Evolutionary conservation across 2,329 filamentous ascomycete species (phyloP).

Genomic region (Talaromyces sp.): DNA sequence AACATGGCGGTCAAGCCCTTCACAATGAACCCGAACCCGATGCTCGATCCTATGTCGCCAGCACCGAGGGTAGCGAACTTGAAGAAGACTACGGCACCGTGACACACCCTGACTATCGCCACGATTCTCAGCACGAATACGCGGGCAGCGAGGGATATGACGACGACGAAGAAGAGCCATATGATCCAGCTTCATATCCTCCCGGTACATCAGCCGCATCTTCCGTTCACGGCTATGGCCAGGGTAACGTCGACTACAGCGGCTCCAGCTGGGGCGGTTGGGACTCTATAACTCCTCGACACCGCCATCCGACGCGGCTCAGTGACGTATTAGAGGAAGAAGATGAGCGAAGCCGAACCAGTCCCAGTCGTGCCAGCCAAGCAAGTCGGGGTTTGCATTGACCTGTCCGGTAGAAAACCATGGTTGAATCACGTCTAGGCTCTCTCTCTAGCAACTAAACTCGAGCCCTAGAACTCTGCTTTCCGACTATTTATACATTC

Average conservation of each 20-base stretch:
- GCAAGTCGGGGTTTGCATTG: conserved; percentile 38
- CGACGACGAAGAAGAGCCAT: conserved; percentile 46
- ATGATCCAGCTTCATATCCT: conserved; percentile 24
- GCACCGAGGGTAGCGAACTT: conserved; percentile 56
- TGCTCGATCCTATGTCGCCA: conserved; percentile 48
- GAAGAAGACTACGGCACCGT: conserved; percentile 65
- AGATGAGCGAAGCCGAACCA: conserved; percentile 71
- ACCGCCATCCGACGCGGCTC: conserved; percentile 82
- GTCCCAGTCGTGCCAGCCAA: conserved; percentile 56
- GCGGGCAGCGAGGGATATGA: conserved; percentile 56
- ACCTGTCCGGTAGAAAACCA: conserved; percentile 11
- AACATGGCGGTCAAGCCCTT: conserved; percentile 35
- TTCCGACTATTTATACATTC: not conserved
- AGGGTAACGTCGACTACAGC: conserved; percentile 58
- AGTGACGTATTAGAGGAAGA: conserved; percentile 88
- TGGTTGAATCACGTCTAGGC: not conserved
- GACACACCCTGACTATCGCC: conserved; percentile 55
- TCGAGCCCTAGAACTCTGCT: not conserved
- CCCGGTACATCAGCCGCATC: conserved; percentile 25
- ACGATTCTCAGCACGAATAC: conserved; percentile 56
- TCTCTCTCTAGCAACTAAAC: not conserved
- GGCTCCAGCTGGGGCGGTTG: conserved; percentile 68
- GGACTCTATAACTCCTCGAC: conserved; percentile 68
- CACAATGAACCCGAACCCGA: conserved; percentile 44
- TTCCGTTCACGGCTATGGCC: conserved; percentile 30